Percentiles rank a stretch among this genome's conserved stretches.
Evolutionary conservation across 2,329 filamentous ascomycete species (phyloP).

Genomic region (Aspergillus terreus): DNA sequence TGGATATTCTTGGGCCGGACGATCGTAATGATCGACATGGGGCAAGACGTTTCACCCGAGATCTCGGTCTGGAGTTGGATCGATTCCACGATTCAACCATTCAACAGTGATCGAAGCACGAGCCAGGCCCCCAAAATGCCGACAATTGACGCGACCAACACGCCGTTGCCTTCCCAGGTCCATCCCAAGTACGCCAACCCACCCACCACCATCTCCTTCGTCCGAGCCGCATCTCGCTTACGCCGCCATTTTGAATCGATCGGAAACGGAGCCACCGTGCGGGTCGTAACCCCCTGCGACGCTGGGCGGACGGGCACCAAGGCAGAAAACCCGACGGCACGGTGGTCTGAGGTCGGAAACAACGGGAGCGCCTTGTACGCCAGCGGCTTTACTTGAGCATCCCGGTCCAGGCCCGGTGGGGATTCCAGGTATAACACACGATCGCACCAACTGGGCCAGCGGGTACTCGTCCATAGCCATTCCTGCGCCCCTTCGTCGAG

Average conservation of each 20-base stretch:
- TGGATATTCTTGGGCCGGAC: slow-evolving; percentile 3
- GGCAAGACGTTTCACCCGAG: slow-evolving; percentile 5
- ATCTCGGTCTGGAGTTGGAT: slow-evolving; percentile 2
- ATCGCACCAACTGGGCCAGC: slow-evolving; percentile 93
- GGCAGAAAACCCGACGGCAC: slow-evolving; percentile 71
- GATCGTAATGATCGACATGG: slow-evolving; percentile 14
- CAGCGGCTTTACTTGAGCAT: slow-evolving; percentile 47
- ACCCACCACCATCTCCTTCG: slow-evolving; percentile 59
- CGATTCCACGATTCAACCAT: slow-evolving; percentile 11
- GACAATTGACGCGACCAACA: slow-evolving; percentile 38
- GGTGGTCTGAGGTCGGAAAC: slow-evolving; percentile 81
- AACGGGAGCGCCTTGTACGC: slow-evolving; percentile 73
- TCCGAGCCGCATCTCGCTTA: slow-evolving; percentile 52
- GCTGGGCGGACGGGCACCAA: slow-evolving; percentile 56
- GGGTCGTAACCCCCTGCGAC: slow-evolving; percentile 29
- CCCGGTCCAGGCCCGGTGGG: slow-evolving; percentile 48
- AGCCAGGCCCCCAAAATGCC: slow-evolving; percentile 40
- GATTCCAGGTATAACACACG: slow-evolving; percentile 74
- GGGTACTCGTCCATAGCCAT: slow-evolving; percentile 75
- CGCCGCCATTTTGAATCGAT: slow-evolving; percentile 56
- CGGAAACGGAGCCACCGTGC: slow-evolving; percentile 53
- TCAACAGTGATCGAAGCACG: slow-evolving; percentile 36
- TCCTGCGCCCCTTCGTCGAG: slow-evolving; percentile 35
- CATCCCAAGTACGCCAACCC: slow-evolving; percentile 51
- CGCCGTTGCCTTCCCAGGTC: slow-evolving; percentile 45